Evolutionary conservation across 202 grass and related monocot species (phyloP).

Genomic region (Panicum hallii): DNA sequence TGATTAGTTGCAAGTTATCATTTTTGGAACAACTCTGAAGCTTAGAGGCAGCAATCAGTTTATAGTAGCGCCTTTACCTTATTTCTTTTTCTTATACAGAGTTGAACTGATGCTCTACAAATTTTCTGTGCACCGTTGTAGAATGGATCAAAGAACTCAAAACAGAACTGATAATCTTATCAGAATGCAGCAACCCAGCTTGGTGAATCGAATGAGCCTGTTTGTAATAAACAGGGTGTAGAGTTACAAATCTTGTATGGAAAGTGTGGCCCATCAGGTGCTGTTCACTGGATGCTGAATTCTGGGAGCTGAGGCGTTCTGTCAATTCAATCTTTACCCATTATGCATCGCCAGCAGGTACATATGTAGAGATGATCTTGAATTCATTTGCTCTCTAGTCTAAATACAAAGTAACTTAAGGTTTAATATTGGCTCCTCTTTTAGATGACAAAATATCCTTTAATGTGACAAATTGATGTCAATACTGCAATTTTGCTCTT

Average conservation of each 20-base stretch:
- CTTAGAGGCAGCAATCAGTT: background rate
- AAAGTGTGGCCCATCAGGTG: background rate
- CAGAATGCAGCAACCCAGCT: constrained; percentile 57
- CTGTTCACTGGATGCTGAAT: constrained; percentile 30
- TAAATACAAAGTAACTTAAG: background rate
- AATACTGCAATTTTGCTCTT: background rate
- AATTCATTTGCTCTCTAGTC: background rate
- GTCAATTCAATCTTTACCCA: background rate
- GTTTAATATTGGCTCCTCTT: background rate
- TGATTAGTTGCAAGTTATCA: background rate
- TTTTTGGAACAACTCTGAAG: background rate
- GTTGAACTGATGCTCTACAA: no score
- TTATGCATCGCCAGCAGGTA: constrained; percentile 31
- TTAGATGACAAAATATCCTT: constrained; percentile 20
- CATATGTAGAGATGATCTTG: background rate
- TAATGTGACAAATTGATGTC: background rate
- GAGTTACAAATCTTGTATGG: constrained; percentile 51
- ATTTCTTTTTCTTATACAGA: background rate
- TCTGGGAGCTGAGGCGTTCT: constrained; percentile 41
- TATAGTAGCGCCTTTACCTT: background rate
- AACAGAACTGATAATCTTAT: constrained; percentile 50
- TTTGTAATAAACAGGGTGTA: constrained; percentile 44
- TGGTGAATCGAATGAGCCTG: constrained; percentile 55
- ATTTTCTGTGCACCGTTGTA: constrained; percentile 22
- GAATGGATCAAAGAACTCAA: constrained; percentile 48